Evolutionary conservation across 495 filamentous ascomycete genomes (phyloP).

Genomic region (Astrothelium macrocarpum): DNA sequence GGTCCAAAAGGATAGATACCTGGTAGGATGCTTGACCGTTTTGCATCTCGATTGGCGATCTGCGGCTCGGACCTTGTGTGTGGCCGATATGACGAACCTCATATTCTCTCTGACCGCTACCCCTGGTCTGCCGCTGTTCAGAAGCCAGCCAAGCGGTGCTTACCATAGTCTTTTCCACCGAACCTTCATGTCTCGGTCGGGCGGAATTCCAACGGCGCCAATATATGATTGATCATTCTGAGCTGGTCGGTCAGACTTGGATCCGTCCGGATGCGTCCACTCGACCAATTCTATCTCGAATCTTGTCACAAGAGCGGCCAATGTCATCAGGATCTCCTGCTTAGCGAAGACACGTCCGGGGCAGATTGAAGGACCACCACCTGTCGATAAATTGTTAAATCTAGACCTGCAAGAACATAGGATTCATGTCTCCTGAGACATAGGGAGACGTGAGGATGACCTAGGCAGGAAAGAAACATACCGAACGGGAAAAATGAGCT

Average conservation of each 20-base stretch:
- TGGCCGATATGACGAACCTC: too few relatives aligned
- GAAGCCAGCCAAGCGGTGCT: too few relatives aligned
- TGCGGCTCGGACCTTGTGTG: too few relatives aligned
- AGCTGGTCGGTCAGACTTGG: background rate
- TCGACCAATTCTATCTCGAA: background rate
- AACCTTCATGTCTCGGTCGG: background rate
- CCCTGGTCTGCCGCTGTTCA: too few relatives aligned
- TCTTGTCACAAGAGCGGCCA: background rate
- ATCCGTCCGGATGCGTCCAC: background rate
- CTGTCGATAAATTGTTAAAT: too few relatives aligned
- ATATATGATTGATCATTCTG: background rate
- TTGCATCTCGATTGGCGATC: too few relatives aligned
- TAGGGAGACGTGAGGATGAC: too few relatives aligned
- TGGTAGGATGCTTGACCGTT: too few relatives aligned
- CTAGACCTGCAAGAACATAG: too few relatives aligned
- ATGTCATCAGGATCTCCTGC: background rate
- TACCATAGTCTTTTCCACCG: background rate
- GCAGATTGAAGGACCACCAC: background rate
- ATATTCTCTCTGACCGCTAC: too few relatives aligned
- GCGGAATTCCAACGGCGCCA: background rate
- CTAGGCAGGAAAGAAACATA: background rate
- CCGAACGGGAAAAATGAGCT: background rate
- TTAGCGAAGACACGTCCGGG: background rate
- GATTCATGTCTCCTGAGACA: too few relatives aligned
- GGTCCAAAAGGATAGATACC: too few relatives aligned